These are phyloP conservation scores for Rhipidocladum racemiflorum DNA, from an alignment of 176 grass and related monocot species.

Conservation along the genomic window DNA sequence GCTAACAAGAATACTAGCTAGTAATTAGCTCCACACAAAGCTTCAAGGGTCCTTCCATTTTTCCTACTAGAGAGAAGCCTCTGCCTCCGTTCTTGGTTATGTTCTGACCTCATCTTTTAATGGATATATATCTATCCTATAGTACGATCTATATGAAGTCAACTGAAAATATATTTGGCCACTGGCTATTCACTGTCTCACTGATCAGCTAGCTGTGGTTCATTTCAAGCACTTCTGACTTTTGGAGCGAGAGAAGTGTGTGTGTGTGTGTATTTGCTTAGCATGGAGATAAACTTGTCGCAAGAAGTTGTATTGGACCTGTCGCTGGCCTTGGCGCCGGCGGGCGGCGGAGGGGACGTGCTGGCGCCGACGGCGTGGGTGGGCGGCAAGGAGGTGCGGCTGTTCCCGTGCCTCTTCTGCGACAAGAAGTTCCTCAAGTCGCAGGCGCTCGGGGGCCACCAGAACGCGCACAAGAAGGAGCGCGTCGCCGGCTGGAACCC, in stretches of 20 bases:
- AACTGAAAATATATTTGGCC: too few relatives aligned
- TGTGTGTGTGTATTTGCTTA: not conserved
- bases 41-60: too few relatives aligned
- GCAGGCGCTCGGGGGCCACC: constrained; percentile 79
- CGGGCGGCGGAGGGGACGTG: not conserved
- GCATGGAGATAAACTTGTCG: not conserved
- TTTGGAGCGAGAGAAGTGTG: too few relatives aligned
- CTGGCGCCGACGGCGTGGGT: not conserved
- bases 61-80: too few relatives aligned
- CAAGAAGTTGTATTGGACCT: not conserved
- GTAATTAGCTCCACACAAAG: too few relatives aligned
- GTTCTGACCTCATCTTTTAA: too few relatives aligned
- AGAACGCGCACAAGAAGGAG: constrained; percentile 88
- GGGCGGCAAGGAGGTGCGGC: constrained; percentile 18
- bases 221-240: too few relatives aligned
- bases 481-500: not conserved
- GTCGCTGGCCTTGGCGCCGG: not conserved
- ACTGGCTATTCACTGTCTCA: too few relatives aligned
- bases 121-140: too few relatives aligned
- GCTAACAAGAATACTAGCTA: too few relatives aligned
- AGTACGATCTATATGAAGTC: too few relatives aligned
- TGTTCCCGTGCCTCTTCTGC: constrained; percentile 89
- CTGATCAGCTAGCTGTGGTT: not conserved
- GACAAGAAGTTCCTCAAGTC: constrained; percentile 93
- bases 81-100: too few relatives aligned